Base-by-base conservation (phyloP, 2,329 filamentous ascomycete genomes). In the Aspergillus japonicus region DNA sequence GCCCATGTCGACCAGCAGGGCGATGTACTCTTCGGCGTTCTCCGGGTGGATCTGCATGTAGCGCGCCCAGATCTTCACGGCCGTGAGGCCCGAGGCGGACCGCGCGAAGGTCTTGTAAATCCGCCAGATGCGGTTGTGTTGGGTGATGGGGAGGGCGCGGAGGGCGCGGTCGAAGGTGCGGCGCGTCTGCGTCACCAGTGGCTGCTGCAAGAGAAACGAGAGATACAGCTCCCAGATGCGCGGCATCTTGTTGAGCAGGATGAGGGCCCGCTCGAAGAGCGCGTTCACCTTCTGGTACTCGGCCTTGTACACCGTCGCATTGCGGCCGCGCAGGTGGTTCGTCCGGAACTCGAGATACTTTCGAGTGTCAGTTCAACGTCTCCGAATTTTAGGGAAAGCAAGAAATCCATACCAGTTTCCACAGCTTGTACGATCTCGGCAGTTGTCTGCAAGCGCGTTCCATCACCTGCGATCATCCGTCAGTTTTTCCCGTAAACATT, bases 11-110 rank as follows among this genome's bases (percentile, higher is more conserved):
- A 91, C 82, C 60, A 99, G 82, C 58, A 98, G 83, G 69, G 96
- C 91, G 66, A 99, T 96, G 68, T 93, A 99, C 66, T 98, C 94
- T 73, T 99, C 95, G 14, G 89, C 87, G 73, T 97, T 91, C 73
- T 98, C 95, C 1, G 95, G 95, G 68, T 97, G 94, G 49, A 97
- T 89, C 77, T 99, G 94, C 86, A 98, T 95, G 76, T 99, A 99
- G 60, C 95, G 86, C 67, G 90, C 86, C 93, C 94, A 99, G 56
- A 98, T 90, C 76, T 90, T 93, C 58, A 98, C 88, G 1, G 94
- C 93, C 3, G 94, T 98, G 61, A 91, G 86, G 47, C 95, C 95
- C 2, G 90, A 91, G 1, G 91, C 93, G 16, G 92, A 96, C 69
- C 91, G 93, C 23, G 93, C 94, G 69, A 99, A 99, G 0, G 90